These are phyloP conservation scores for Bruguiera gymnorhiza DNA, from an alignment of 345 rosid species.

Conservation along the genomic window DNA sequence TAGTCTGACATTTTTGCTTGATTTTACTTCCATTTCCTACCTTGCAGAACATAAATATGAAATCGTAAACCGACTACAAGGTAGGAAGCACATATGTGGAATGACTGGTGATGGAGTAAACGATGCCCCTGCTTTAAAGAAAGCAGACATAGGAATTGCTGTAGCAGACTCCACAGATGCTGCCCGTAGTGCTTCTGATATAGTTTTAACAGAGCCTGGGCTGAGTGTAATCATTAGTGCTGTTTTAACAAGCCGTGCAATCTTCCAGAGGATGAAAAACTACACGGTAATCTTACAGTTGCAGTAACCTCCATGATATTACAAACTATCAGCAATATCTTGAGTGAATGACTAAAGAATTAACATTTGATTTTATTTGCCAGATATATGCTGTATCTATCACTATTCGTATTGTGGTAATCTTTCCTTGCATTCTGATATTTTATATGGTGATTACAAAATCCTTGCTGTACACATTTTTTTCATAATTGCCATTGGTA, in stretches of 20 bases:
- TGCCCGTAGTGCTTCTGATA: conserved; percentile 60
- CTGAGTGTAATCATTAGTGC: conserved; percentile 62
- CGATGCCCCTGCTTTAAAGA: conserved; percentile 61
- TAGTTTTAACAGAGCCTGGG: conserved; percentile 61
- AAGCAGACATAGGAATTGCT: conserved; percentile 66
- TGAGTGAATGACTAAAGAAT: not conserved
- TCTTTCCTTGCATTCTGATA: conserved; percentile 16
- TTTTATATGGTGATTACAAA: not conserved
- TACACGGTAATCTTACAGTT: conserved; percentile 40
- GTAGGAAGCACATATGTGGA: conserved; percentile 50
- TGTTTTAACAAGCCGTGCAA: conserved; percentile 61
- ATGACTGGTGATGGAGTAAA: conserved; percentile 71
- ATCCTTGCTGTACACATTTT: not conserved
- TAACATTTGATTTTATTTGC: not conserved
- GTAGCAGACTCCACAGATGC: conserved; percentile 67
- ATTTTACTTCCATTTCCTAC: conserved; percentile 7
- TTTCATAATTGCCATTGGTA: conserved; percentile 5
- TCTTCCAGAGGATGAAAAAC: conserved; percentile 67
- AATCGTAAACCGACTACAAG: conserved; percentile 51
- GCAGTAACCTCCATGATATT: not conserved
- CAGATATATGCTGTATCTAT: conserved; percentile 71
- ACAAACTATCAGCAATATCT: not conserved
- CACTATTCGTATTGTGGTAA: conserved; percentile 62
- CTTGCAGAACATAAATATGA: conserved; percentile 53
- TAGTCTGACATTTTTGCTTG: not conserved